Evolutionary conservation across 148 eudicot genomes (phyloP).

Genomic region (Selenicereus undatus): DNA sequence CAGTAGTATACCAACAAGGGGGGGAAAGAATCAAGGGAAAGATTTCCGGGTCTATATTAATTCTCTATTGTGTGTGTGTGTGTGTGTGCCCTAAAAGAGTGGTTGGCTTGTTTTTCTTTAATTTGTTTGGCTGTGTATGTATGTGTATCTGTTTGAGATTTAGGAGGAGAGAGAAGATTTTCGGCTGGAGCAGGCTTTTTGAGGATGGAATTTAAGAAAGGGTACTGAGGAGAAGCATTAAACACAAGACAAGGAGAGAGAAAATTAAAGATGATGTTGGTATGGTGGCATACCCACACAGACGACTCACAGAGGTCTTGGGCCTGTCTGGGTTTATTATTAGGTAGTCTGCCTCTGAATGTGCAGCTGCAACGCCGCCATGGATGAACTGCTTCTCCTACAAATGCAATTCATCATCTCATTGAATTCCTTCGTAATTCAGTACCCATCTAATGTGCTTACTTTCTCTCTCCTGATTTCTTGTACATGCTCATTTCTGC

Average conservation of each 20-base stretch:
- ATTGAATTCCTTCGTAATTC: background rate
- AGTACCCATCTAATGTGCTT: background rate
- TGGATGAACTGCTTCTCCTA: background rate
- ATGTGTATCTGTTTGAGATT: background rate
- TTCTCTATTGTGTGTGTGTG: background rate
- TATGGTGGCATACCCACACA: background rate
- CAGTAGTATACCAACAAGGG: background rate
- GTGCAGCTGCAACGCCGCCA: slow-evolving; percentile 36
- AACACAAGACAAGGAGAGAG: background rate
- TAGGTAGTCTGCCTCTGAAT: background rate
- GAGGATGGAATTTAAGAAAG: background rate
- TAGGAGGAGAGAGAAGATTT: background rate
- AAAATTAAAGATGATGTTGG: background rate
- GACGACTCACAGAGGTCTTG: background rate
- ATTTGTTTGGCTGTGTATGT: background rate
- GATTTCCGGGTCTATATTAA: background rate
- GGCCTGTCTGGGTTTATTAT: background rate
- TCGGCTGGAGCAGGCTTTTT: background rate
- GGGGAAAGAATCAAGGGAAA: background rate
- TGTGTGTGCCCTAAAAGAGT: slow-evolving; percentile 10
- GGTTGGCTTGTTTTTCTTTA: background rate
- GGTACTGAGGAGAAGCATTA: background rate
- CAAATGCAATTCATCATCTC: slow-evolving; percentile 10
- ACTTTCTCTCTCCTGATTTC: background rate
- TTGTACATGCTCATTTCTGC: too few species aligned